Conservation (phyloP, 441 rosid genomes). For the Erysimum cheiri region DNA sequence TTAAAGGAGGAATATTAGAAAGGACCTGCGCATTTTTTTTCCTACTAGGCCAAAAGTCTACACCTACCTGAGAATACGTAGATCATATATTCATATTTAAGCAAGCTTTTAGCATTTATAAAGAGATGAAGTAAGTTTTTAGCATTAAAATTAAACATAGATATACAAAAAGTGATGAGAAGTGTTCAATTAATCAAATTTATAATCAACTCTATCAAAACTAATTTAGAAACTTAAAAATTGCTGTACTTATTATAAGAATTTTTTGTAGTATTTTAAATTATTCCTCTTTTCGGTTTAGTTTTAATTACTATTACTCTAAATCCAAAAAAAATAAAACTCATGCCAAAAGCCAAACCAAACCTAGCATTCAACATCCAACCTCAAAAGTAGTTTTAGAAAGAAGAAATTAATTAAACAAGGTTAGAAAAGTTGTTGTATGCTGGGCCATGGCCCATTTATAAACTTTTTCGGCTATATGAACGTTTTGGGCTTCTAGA, state of each 20-base stretch:
- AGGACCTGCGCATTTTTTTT: conserved; percentile 25
- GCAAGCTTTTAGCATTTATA: background rate
- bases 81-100: background rate
- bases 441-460: conserved; percentile 20
- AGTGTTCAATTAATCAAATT: background rate
- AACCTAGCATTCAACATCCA: background rate
- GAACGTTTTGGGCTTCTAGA: conserved; percentile 30
- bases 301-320: background rate
- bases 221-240: background rate
- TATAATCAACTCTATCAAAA: background rate
- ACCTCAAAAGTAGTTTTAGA: background rate
- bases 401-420: background rate
- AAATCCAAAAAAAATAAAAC: background rate
- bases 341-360: background rate
- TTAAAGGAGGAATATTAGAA: conserved; percentile 23
- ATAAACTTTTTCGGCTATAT: background rate
- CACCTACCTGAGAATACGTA: background rate
- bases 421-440: background rate
- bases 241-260: background rate
- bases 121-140: background rate
- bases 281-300: background rate
- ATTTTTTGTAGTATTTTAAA: background rate
- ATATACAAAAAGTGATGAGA: background rate
- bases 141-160: background rate
- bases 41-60: conserved; percentile 28